These are phyloP conservation scores for Tuber brumale DNA, from an alignment of 495 filamentous ascomycete species.

Conservation along the genomic window DNA sequence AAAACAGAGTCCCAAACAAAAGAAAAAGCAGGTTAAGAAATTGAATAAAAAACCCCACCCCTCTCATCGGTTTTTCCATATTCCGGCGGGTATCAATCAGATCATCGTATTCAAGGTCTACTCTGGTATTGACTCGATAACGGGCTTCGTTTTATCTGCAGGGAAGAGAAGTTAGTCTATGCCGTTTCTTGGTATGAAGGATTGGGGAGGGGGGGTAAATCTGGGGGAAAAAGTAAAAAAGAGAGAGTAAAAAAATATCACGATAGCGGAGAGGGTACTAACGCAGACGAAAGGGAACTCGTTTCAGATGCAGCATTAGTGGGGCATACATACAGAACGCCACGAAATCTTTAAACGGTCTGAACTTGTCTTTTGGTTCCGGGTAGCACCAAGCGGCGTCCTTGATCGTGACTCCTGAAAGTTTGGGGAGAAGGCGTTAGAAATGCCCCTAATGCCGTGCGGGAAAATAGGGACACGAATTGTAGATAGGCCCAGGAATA, in stretches of 20 bases:
- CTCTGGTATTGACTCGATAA: constrained; percentile 37
- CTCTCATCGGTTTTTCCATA: background rate
- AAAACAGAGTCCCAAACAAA: background rate
- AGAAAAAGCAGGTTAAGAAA: background rate
- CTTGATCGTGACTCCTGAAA: constrained; percentile 48
- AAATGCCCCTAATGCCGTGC: background rate
- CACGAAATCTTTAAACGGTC: constrained; percentile 56
- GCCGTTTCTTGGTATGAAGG: background rate
- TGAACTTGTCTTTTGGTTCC: constrained; percentile 52
- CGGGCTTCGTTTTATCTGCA: constrained; percentile 30
- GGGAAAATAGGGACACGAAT: background rate
- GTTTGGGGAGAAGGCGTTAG: background rate
- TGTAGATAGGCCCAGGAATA: background rate
- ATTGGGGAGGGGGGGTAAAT: background rate
- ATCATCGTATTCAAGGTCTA: constrained; percentile 7
- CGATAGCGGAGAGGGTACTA: constrained; percentile 37
- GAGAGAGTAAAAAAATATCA: constrained; percentile 10
- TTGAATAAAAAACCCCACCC: background rate
- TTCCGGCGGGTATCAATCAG: background rate
- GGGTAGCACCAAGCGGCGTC: constrained; percentile 68
- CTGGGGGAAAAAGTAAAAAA: background rate
- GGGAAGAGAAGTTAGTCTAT: constrained; percentile 23
- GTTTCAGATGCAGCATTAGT: constrained; percentile 41
- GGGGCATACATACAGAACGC: constrained; percentile 58
- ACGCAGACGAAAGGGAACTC: constrained; percentile 42